Evolutionary conservation across 495 filamentous ascomycete genomes (phyloP).

Genomic region (Cetradonia linearis): DNA sequence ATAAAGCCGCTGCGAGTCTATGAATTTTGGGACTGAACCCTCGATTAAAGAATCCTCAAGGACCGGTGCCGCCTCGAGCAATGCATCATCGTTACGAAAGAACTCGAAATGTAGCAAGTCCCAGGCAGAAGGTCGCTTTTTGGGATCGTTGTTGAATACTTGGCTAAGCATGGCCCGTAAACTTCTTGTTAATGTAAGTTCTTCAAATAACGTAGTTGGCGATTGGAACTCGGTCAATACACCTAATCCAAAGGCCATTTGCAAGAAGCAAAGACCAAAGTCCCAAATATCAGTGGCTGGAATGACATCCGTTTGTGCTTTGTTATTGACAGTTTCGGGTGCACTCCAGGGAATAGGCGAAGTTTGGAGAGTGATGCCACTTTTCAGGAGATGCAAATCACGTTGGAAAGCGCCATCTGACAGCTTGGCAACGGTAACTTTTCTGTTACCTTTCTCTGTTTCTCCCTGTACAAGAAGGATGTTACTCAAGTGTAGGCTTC

Average conservation of each 20-base stretch:
- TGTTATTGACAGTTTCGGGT: constrained; percentile 59
- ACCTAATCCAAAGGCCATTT: constrained; percentile 86
- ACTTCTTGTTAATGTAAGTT: constrained; percentile 59
- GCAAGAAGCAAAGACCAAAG: constrained; percentile 75
- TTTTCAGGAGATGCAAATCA: constrained; percentile 48
- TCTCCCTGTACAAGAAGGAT: constrained; percentile 56
- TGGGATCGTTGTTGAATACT: constrained; percentile 72
- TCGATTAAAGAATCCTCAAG: neutral
- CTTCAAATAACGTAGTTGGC: constrained; percentile 53
- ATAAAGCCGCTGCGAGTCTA: constrained; percentile 31
- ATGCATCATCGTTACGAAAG: constrained; percentile 49
- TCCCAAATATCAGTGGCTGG: constrained; percentile 93
- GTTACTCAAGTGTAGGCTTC: constrained; percentile 64
- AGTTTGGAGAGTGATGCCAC: constrained; percentile 14
- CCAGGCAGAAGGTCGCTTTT: constrained; percentile 79
- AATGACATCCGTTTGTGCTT: constrained; percentile 34
- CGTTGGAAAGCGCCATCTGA: constrained; percentile 59
- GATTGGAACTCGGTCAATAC: constrained; percentile 68
- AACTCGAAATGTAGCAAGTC: constrained; percentile 86
- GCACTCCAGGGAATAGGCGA: constrained; percentile 69
- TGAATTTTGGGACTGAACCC: neutral
- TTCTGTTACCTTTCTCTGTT: constrained; percentile 34
- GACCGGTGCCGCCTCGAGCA: constrained; percentile 22
- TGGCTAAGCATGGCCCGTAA: constrained; percentile 68
- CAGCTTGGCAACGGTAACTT: constrained; percentile 48